A percentile compares a stretch with the other conserved stretches of the same genome.
These are phyloP conservation scores for Leccinum subgranulosum DNA, from an alignment of 768 basidiomycete genomes.

Conservation along the genomic window DNA sequence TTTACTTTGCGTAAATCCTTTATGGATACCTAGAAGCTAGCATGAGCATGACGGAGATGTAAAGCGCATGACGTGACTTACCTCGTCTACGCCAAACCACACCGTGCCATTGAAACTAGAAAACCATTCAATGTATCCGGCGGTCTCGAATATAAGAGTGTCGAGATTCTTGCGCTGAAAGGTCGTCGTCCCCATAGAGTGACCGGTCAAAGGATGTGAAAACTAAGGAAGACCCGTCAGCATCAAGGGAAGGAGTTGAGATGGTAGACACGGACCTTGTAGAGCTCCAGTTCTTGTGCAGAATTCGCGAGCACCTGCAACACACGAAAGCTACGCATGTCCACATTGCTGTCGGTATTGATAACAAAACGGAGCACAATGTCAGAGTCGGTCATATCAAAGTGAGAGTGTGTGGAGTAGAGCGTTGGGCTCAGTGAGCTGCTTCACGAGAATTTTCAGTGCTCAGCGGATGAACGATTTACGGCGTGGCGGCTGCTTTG, in stretches of 20 bases:
- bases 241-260: not conserved
- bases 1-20: slow-evolving; percentile 49
- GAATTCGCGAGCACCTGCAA: slow-evolving; percentile 32
- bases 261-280: slow-evolving; percentile 34
- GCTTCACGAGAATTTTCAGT: not conserved
- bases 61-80: slow-evolving; percentile 12
- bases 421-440: not conserved
- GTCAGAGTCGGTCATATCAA: slow-evolving; percentile 33
- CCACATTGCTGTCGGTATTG: slow-evolving; percentile 27
- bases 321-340: slow-evolving; percentile 46
- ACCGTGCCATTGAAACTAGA: slow-evolving; percentile 43
- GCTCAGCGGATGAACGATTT: not conserved
- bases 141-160: slow-evolving; percentile 46
- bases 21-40: slow-evolving; percentile 34
- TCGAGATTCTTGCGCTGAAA: slow-evolving; percentile 46
- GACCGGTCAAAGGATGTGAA: slow-evolving; percentile 43
- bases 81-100: slow-evolving; percentile 49
- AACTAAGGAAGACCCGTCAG: slow-evolving; percentile 30
- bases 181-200: slow-evolving; percentile 40
- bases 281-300: slow-evolving; percentile 35
- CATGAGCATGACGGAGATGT: not conserved
- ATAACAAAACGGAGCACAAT: slow-evolving; percentile 39
- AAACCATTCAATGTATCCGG: slow-evolving; percentile 53
- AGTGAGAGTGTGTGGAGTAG: not conserved
- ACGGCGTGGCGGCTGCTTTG: slow-evolving; percentile 3